Percentiles rank a stretch among this genome's conserved stretches.
These are phyloP conservation scores for Lagenidium sp. DNA, from an alignment of 352 stramenopile genomes.

Conservation along the genomic window DNA sequence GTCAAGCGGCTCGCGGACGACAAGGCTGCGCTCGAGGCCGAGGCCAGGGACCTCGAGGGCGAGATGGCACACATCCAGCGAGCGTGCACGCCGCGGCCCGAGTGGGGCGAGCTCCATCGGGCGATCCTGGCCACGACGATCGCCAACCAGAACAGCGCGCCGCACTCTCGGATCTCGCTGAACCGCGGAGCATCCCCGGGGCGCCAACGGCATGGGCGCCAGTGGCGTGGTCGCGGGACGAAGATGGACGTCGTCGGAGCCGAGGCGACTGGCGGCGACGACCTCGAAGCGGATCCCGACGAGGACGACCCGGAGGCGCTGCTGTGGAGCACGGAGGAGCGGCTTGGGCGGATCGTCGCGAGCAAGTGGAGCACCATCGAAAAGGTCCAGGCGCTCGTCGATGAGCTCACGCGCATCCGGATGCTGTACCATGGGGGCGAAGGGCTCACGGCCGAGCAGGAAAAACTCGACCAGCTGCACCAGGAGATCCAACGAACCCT, in stretches of 20 bases:
- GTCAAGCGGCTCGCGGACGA: slow-evolving; percentile 22
- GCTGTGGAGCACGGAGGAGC: slow-evolving; percentile 1
- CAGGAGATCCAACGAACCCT: slow-evolving; percentile 43
- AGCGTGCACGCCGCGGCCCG: slow-evolving; percentile 47
- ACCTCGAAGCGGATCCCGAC: slow-evolving; percentile 35
- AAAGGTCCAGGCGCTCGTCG: slow-evolving; percentile 41
- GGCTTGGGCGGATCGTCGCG: slow-evolving; percentile 35
- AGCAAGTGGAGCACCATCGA: slow-evolving; percentile 56
- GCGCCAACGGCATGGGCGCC: slow-evolving; percentile 8
- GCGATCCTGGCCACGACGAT: slow-evolving; percentile 43
- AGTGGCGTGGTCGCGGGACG: too few species aligned
- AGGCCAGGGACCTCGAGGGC: slow-evolving; percentile 19
- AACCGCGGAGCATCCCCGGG: slow-evolving; percentile 34
- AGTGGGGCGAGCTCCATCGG: slow-evolving; percentile 50
- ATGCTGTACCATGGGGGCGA: slow-evolving; percentile 38
- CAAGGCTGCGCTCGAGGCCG: slow-evolving; percentile 10
- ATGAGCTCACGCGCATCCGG: slow-evolving; percentile 41
- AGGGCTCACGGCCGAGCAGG: slow-evolving; percentile 33
- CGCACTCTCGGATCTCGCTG: too few species aligned
- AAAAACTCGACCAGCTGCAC: slow-evolving; percentile 47
- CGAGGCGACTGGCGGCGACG: slow-evolving; percentile 5
- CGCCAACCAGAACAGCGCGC: too few species aligned
- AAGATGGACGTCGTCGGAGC: too few species aligned
- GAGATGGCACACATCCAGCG: slow-evolving; percentile 37
- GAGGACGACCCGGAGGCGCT: slow-evolving; percentile 8